Conservation (phyloP, 306 rosid species). For the Citrullus colocynthis region DNA sequence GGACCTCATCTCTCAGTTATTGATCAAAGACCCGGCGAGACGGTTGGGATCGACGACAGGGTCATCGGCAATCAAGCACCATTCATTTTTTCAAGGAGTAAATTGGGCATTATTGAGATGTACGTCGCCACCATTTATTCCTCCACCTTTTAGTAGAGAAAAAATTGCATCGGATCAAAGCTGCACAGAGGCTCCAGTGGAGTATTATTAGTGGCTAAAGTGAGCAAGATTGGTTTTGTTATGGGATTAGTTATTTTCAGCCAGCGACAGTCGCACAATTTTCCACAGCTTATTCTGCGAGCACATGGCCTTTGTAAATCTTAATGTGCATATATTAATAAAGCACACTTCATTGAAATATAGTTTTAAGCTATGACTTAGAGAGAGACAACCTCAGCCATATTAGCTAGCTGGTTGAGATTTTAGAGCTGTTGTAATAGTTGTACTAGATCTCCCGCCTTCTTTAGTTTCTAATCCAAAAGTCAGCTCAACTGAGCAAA, state of each 20-base stretch:
- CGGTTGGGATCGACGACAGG: constrained; percentile 58
- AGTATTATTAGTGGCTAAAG: constrained; percentile 32
- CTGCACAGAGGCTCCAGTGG: constrained; percentile 43
- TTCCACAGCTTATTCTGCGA: constrained; percentile 1
- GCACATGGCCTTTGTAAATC: constrained; percentile 10
- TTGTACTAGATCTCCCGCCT: not conserved
- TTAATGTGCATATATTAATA: constrained; percentile 9
- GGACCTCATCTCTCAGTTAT: constrained; percentile 45
- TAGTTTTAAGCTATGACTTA: not conserved
- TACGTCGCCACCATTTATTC: constrained; percentile 42
- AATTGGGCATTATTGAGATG: constrained; percentile 75
- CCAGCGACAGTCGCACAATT: not conserved
- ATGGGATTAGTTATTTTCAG: not conserved
- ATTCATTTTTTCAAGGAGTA: constrained; percentile 48
- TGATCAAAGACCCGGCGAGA: constrained; percentile 53
- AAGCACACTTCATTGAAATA: not conserved
- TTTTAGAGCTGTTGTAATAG: not conserved
- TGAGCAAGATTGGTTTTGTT: not conserved
- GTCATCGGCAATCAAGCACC: constrained; percentile 43
- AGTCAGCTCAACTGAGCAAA: not conserved
- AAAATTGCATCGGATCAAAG: constrained; percentile 32
- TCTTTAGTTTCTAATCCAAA: not conserved
- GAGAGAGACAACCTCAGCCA: not conserved
- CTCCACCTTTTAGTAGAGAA: constrained; percentile 45
- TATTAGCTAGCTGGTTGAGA: not conserved